These are phyloP conservation scores for Penicillium samsonianum DNA, from an alignment of 495 filamentous ascomycete genomes.

Conservation along the genomic window DNA sequence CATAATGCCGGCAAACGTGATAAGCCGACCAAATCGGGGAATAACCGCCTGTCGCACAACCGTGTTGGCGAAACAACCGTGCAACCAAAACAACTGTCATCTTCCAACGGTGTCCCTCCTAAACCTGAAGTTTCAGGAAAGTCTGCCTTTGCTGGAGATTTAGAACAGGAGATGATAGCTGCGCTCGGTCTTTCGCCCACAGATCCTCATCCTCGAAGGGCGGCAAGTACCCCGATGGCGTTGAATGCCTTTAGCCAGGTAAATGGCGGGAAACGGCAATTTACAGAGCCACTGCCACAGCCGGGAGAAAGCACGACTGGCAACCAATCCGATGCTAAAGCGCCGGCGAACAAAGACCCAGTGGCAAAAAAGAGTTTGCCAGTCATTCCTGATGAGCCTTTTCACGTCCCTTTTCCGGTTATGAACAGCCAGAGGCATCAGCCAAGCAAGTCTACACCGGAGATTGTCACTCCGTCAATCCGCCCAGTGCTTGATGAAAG, in stretches of 20 bases:
- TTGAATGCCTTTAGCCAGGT: background rate
- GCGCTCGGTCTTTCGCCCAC: conserved; percentile 30
- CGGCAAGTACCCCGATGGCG: conserved; percentile 5
- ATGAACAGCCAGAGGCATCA: background rate
- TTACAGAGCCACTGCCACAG: background rate
- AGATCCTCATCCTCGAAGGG: conserved; percentile 11
- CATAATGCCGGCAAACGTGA: conserved; percentile 14
- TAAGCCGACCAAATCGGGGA: conserved; percentile 10
- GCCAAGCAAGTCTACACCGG: conserved; percentile 2
- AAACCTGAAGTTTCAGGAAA: background rate
- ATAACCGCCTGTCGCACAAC: conserved; percentile 6
- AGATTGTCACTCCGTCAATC: conserved; percentile 16
- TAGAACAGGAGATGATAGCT: conserved; percentile 31
- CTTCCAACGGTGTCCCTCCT: conserved; percentile 3
- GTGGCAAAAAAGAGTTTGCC: conserved; percentile 10
- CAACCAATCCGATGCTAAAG: background rate
- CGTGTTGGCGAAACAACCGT: background rate
- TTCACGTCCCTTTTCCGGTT: background rate
- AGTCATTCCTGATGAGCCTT: conserved; percentile 7
- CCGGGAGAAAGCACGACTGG: background rate
- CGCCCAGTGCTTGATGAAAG: conserved; percentile 21
- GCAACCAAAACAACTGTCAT: background rate
- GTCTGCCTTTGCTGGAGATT: conserved; percentile 14
- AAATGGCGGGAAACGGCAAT: background rate
- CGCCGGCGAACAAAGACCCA: background rate